phyloP scores from a whole-genome alignment of 306 rosid species.

The Gynostemma pentaphyllum region DNA sequence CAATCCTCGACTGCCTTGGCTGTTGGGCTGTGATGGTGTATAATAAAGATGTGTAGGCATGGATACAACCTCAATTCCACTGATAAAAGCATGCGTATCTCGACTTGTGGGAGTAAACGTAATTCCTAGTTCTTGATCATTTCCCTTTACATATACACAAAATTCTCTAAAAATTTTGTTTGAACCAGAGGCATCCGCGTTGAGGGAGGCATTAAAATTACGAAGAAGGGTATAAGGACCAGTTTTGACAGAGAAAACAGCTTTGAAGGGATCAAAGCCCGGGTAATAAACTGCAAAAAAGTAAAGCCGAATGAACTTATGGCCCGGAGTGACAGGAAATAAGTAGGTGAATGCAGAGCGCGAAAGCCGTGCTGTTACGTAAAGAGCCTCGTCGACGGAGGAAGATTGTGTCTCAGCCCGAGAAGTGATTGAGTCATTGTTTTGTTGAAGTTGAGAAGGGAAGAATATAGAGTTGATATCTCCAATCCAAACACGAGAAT shows the following conservation, averaged over 20 bases:
- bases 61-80: constrained; percentile 17
- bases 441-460: neutral
- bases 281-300: no score
- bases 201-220: constrained; percentile 11
- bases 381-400: neutral
- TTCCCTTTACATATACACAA: neutral
- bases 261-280: neutral
- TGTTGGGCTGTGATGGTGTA: neutral
- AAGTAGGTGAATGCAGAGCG: no score
- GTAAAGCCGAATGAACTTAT: no score
- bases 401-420: neutral
- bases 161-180: constrained; percentile 6
- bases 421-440: neutral
- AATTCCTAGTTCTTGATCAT: neutral
- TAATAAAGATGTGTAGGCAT: constrained; percentile 16
- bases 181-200: neutral
- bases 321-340: no score
- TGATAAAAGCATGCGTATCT: constrained; percentile 11
- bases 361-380: no score
- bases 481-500: constrained; percentile 1
- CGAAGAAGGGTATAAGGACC: neutral
- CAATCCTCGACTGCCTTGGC: no score
- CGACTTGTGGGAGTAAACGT: constrained; percentile 7
- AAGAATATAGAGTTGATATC: neutral
- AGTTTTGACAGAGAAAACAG: constrained; percentile 14